Conservation (phyloP, 2,329 filamentous ascomycete genomes). For the Geoglossum cookeanum region DNA sequence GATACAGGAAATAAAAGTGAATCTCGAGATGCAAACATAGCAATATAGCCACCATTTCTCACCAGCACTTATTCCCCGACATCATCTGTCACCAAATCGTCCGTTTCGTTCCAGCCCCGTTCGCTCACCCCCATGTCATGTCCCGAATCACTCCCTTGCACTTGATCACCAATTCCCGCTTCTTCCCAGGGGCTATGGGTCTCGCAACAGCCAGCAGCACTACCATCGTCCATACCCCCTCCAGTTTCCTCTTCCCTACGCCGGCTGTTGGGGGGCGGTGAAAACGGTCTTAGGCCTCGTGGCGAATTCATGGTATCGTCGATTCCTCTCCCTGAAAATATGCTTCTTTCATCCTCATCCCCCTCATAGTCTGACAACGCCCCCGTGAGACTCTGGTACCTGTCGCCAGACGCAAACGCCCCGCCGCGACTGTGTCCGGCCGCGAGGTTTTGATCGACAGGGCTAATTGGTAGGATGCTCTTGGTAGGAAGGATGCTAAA, state of each 20-base stretch:
- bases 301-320: slow-evolving; percentile 8
- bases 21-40: neutral
- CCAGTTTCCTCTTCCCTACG: neutral
- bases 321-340: slow-evolving; percentile 11
- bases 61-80: neutral
- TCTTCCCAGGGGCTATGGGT: neutral
- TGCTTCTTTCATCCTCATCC: slow-evolving; percentile 11
- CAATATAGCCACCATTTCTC: neutral
- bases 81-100: slow-evolving; percentile 10
- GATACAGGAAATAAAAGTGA: neutral
- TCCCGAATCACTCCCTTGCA: slow-evolving; percentile 1
- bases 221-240: slow-evolving; percentile 8
- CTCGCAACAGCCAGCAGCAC: neutral
- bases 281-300: slow-evolving; percentile 10
- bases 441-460: slow-evolving; percentile 7
- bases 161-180: neutral
- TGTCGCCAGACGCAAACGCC: slow-evolving; percentile 5
- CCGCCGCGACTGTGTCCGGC: slow-evolving; percentile 7
- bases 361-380: slow-evolving; percentile 9
- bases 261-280: neutral
- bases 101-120: slow-evolving; percentile 13
- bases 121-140: neutral
- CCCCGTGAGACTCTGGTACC: slow-evolving; percentile 10
- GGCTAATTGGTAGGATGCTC: slow-evolving; percentile 10
- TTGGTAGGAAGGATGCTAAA: slow-evolving; percentile 12